Evolutionary conservation across 495 filamentous ascomycete genomes (phyloP), one percentile per base, ranked within the genome.

Genomic region (Aspergillus heteromorphus): DNA sequence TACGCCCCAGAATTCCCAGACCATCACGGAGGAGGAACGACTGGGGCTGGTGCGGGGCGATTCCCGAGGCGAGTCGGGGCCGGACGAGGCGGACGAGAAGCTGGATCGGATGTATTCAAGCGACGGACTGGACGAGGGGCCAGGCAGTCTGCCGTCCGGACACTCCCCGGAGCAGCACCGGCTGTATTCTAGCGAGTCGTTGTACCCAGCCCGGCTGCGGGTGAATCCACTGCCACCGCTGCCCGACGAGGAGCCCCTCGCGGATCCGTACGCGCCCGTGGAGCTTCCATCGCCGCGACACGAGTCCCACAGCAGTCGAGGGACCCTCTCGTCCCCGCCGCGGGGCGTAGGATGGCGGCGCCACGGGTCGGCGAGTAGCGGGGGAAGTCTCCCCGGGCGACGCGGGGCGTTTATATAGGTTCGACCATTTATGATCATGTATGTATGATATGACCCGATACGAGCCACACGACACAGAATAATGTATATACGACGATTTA

Each of bases 11-110:
- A 27, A 60, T 79, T 66, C 23, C 21, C 43, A 27, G 17, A 81
- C 64, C 57, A 63, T 47, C 49, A 96, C 92, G 0, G 93, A 97
- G 61, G 93, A 98, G 68, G 93, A 98, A 61, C 77, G 82, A 30
- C 65, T 96, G 17, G 93, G 93, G 0, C 80, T 98, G 1, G 92
- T 97, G 5, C 84, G 85, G 62, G 91, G 89, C 14, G 88, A 92
- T 50, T 70, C 71, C 6, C 85, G 86, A 62, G 91, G 89, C 13
- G 88, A 92, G 48, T 69, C 71, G 9, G 65, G 66, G 6, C 63
- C 70, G 45, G 68, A 71, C 8, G 66, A 74, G n/a, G 48, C 60
- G 8, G 63, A 67, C 30, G 71, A 70, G 43, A 73, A 69, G 34
- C 48, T 72, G 7, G 66, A 66, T 2, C 65, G 68, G 10, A 56